These are phyloP conservation scores for Micractinium sp. DNA, from an alignment of 139 green algal species.

Conservation along the genomic window DNA sequence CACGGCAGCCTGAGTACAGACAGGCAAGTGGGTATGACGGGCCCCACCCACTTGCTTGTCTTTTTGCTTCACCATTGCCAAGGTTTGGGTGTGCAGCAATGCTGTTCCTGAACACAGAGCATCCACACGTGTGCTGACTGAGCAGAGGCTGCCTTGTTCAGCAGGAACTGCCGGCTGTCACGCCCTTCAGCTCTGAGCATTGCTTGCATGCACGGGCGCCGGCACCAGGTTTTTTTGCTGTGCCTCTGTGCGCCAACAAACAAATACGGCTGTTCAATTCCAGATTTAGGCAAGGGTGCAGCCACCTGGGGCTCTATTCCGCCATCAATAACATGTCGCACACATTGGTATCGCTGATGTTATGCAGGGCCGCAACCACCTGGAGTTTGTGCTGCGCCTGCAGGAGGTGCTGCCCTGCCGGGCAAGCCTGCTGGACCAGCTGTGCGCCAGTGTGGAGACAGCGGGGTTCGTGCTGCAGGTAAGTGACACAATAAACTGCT, in stretches of 20 bases:
- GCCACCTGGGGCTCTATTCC: not conserved
- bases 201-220: not conserved
- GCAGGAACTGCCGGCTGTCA: too few relatives aligned
- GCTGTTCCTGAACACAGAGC: too few relatives aligned
- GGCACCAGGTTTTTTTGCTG: not conserved
- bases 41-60: not conserved
- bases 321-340: not conserved
- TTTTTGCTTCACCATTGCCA: not conserved
- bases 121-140: too few relatives aligned
- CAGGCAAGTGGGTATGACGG: conserved; percentile 54
- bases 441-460: conserved; percentile 31
- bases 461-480: conserved; percentile 49
- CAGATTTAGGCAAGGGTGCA: not conserved
- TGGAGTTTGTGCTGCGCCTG: conserved; percentile 70
- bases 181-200: too few relatives aligned
- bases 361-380: conserved; percentile 64
- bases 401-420: conserved; percentile 48
- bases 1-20: conserved; percentile 79
- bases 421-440: conserved; percentile 25
- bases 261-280: not conserved
- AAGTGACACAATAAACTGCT: not conserved
- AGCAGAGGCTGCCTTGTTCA: not conserved
- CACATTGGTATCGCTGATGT: not conserved
- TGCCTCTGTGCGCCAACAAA: not conserved
- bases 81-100: too few relatives aligned